Conservation (phyloP, 2,329 filamentous ascomycete genomes). For the Botrytis galanthina region DNA sequence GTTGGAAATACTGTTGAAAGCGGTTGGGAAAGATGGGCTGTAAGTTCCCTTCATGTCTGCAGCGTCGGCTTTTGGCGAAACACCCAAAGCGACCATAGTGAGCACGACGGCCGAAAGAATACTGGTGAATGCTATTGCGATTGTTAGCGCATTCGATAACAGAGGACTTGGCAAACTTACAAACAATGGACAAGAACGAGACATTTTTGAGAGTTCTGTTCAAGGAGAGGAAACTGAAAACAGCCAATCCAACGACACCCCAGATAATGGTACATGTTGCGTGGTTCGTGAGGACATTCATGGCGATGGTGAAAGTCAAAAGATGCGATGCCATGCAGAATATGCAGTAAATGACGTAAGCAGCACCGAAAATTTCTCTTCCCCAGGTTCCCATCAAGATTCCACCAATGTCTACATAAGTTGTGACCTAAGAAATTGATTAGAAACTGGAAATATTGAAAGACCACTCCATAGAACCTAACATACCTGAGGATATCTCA, state of each 20-base stretch:
- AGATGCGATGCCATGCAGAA: slow-evolving; percentile 62
- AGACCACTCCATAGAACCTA: slow-evolving; percentile 19
- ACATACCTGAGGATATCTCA: slow-evolving; percentile 48
- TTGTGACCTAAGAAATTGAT: slow-evolving; percentile 27
- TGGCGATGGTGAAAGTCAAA: slow-evolving; percentile 56
- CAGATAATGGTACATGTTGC: slow-evolving; percentile 56
- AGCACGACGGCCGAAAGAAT: slow-evolving; percentile 55
- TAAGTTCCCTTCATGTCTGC: slow-evolving; percentile 40
- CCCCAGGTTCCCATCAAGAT: slow-evolving; percentile 46
- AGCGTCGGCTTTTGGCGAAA: slow-evolving; percentile 2
- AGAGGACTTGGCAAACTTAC: slow-evolving; percentile 35
- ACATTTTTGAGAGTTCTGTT: slow-evolving; percentile 56
- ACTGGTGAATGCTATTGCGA: slow-evolving; percentile 49
- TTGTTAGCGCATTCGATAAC: background rate
- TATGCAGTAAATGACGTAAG: slow-evolving; percentile 53
- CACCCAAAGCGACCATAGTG: slow-evolving; percentile 52
- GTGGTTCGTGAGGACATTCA: slow-evolving; percentile 56
- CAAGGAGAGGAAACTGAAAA: slow-evolving; percentile 52
- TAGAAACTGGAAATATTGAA: background rate
- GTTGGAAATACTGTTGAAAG: slow-evolving; percentile 52
- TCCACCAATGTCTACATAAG: slow-evolving; percentile 57
- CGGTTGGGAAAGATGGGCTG: slow-evolving; percentile 42
- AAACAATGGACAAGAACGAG: slow-evolving; percentile 53
- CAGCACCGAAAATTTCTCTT: slow-evolving; percentile 50
- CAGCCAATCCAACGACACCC: slow-evolving; percentile 48